Conservation (phyloP, 208 protist species). For the Trypanosoma lewisi region DNA sequence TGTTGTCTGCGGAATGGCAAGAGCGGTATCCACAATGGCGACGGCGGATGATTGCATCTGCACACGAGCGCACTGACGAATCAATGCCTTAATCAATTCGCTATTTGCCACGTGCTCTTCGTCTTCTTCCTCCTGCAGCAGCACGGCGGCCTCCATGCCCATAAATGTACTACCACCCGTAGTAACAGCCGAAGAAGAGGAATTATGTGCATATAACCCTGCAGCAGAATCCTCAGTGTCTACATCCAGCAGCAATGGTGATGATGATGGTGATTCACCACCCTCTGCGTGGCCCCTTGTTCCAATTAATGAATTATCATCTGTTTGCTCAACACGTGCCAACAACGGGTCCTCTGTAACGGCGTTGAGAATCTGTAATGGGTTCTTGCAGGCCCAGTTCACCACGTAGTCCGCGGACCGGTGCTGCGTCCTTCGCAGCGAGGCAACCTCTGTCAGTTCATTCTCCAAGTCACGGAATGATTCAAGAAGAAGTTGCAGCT, state of each 20-base stretch:
- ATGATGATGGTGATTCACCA: no score
- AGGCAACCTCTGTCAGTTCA: constrained; percentile 4
- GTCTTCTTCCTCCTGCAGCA: constrained; percentile 18
- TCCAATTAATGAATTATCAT: background rate
- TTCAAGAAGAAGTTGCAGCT: constrained; percentile 29
- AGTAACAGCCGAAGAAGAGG: no score
- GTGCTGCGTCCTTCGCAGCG: constrained; percentile 5
- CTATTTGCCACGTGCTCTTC: background rate
- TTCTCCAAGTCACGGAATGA: constrained; percentile 36
- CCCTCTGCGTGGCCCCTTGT: background rate
- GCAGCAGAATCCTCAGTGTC: background rate
- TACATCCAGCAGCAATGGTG: background rate
- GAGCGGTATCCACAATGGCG: background rate
- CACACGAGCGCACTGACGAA: constrained; percentile 14
- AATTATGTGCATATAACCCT: no score
- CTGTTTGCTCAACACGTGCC: background rate
- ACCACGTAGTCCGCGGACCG: constrained; percentile 20
- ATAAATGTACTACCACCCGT: background rate
- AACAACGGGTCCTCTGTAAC: constrained; percentile 15
- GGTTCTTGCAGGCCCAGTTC: constrained; percentile 20
- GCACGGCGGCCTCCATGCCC: constrained; percentile 24
- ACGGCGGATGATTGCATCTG: constrained; percentile 4
- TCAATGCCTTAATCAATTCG: constrained; percentile 11
- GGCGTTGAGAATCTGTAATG: background rate
- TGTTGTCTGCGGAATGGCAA: constrained; percentile 15